A percentile compares a stretch with the other conserved stretches of the same genome.
phyloP scores from a whole-genome alignment of 164 flowering plant species.

The Annona cherimola region DNA sequence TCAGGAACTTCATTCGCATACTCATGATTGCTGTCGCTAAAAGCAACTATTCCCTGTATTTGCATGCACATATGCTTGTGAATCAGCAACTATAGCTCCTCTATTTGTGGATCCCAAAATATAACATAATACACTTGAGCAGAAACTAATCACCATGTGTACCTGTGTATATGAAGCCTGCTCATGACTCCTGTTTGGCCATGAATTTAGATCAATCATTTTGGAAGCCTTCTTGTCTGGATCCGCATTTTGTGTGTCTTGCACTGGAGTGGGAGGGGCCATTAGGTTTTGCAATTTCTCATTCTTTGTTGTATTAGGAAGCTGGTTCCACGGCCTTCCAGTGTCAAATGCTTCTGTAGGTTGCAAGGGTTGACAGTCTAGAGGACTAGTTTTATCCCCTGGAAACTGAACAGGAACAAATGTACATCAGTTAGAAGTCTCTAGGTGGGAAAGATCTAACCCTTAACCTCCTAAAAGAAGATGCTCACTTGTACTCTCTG shows the following conservation, averaged over 20 bases:
- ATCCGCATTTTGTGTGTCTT: conserved; percentile 28
- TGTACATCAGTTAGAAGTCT: not conserved
- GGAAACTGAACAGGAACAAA: conserved; percentile 58
- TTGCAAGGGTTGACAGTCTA: conserved; percentile 42
- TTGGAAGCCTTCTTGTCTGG: conserved; percentile 40
- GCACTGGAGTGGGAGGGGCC: conserved; percentile 28
- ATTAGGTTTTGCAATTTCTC: conserved; percentile 47
- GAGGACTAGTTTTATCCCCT: conserved; percentile 57
- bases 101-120: too few relatives aligned
- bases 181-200: conserved; percentile 50
- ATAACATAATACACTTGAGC: too few relatives aligned
- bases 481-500: conserved; percentile 87
- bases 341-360: conserved; percentile 27
- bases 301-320: conserved; percentile 21
- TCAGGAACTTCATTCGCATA: too few relatives aligned
- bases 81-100: too few relatives aligned
- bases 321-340: conserved; percentile 37
- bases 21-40: too few relatives aligned
- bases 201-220: conserved; percentile 73
- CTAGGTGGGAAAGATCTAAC: conserved; percentile 1
- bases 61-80: too few relatives aligned
- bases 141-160: not conserved
- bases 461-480: not conserved
- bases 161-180: conserved; percentile 67
- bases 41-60: too few relatives aligned